phyloP scores from a whole-genome alignment of 495 filamentous ascomycete species.

The Penicillium soppii region DNA sequence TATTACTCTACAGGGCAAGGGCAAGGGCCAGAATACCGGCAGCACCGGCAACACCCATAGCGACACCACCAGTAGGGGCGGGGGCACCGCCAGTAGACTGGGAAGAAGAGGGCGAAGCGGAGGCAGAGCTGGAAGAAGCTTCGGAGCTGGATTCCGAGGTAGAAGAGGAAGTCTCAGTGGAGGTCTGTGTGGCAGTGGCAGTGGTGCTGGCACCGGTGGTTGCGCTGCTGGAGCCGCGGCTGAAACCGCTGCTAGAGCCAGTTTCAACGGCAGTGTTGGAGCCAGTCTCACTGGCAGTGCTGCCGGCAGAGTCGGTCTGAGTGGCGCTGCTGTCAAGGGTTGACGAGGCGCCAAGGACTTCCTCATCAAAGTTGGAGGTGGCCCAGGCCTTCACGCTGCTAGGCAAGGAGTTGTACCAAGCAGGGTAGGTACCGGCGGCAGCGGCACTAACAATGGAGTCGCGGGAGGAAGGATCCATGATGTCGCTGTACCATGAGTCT shows the following conservation, averaged over 20 bases:
- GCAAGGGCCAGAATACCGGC: constrained; percentile 12
- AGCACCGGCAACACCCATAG: constrained; percentile 12
- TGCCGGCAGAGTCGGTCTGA: neutral
- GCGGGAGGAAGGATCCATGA: constrained; percentile 10
- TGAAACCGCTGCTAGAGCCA: neutral
- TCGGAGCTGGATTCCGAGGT: neutral
- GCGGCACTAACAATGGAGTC: constrained; percentile 8
- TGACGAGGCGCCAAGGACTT: neutral
- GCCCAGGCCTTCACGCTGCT: constrained; percentile 26
- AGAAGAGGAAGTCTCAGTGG: constrained; percentile 2
- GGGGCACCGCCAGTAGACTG: constrained; percentile 20
- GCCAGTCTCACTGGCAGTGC: neutral
- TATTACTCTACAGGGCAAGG: constrained; percentile 7
- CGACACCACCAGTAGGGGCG: constrained; percentile 17
- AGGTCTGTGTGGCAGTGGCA: neutral
- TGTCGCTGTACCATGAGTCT: constrained; percentile 5
- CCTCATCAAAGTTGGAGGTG: constrained; percentile 2
- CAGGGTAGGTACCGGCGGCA: constrained; percentile 18
- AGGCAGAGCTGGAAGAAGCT: constrained; percentile 7
- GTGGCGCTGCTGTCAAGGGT: neutral
- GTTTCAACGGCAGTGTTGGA: neutral
- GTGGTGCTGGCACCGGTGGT: neutral
- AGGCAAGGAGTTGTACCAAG: constrained; percentile 26
- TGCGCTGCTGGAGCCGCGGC: neutral
- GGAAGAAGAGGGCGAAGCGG: constrained; percentile 4